Conservation (phyloP, 2,329 filamentous ascomycete genomes). For the Cercospora sp. region DNA sequence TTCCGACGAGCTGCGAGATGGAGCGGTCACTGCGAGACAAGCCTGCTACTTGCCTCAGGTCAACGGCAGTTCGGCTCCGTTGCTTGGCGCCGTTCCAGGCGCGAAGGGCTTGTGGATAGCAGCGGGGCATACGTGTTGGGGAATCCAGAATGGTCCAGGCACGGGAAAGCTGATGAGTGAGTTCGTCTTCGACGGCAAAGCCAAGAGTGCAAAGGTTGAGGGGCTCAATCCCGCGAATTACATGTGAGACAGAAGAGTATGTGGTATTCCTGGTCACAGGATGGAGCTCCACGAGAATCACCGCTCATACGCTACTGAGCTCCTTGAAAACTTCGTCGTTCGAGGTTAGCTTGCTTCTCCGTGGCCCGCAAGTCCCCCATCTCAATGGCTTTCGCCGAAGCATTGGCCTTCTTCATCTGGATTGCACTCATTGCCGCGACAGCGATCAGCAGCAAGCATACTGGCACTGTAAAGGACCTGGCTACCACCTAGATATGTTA, state of each 20-base stretch:
- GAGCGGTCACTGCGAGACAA: constrained; percentile 68
- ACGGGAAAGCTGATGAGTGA: constrained; percentile 58
- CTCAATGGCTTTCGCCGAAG: not conserved
- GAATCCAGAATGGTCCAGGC: constrained; percentile 90
- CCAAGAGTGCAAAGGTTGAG: constrained; percentile 45
- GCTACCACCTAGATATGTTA: not conserved
- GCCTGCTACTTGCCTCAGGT: constrained; percentile 92
- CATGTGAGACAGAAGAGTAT: constrained; percentile 1
- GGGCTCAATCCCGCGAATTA: constrained; percentile 44
- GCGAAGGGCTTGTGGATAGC: constrained; percentile 77
- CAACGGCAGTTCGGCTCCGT: constrained; percentile 61
- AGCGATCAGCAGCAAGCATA: not conserved
- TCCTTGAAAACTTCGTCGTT: not conserved
- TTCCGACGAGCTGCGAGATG: constrained; percentile 47
- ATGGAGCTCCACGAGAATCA: not conserved
- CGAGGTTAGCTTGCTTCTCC: not conserved
- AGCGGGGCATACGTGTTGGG: constrained; percentile 94
- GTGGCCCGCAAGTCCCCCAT: not conserved
- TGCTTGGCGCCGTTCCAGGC: constrained; percentile 70
- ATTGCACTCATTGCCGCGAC: not conserved
- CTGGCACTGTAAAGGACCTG: not conserved
- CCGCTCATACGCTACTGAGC: not conserved
- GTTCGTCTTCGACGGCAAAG: constrained; percentile 48
- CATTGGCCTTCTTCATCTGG: not conserved
- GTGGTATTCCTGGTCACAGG: not conserved